Evolutionary conservation across 1,139 yeast genomes (phyloP).

Genomic region (Candida glucosophila): DNA sequence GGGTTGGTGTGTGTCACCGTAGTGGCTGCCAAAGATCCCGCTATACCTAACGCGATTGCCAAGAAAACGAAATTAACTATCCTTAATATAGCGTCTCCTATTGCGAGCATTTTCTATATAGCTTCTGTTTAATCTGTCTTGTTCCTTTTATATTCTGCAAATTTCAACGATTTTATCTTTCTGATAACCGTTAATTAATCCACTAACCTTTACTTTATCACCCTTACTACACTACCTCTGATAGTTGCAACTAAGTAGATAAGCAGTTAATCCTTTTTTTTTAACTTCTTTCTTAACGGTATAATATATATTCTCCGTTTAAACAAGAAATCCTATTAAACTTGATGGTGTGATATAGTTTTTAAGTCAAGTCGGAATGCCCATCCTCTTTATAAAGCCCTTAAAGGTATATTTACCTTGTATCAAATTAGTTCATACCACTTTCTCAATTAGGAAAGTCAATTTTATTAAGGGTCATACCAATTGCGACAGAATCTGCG

Average conservation of each 20-base stretch:
- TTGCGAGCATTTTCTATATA: conserved; percentile 42
- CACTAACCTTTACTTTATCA: too few species aligned
- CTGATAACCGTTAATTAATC: too few species aligned
- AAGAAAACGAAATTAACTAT: conserved; percentile 65
- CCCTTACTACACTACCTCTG: not conserved
- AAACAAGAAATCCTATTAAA: too few species aligned
- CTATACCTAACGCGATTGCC: conserved; percentile 71
- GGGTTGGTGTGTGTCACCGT: conserved; percentile 50
- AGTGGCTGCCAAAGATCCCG: conserved; percentile 76
- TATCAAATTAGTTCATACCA: too few species aligned
- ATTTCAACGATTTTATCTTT: not conserved
- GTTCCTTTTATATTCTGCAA: not conserved
- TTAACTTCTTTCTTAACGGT: not conserved
- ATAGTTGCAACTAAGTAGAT: not conserved
- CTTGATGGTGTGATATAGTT: too few species aligned
- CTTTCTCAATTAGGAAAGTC: too few species aligned
- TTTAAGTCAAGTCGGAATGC: too few species aligned
- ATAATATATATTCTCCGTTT: too few species aligned
- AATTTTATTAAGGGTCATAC: too few species aligned
- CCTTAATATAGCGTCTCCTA: conserved; percentile 73
- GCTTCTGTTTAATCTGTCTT: not conserved
- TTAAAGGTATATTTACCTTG: too few species aligned
- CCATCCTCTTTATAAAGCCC: too few species aligned
- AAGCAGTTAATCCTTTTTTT: conserved; percentile 1
- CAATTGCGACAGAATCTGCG: too few species aligned